Evolutionary conservation across 1,284 basidiomycete genomes (phyloP).

Genomic region (Fomes fomentarius): DNA sequence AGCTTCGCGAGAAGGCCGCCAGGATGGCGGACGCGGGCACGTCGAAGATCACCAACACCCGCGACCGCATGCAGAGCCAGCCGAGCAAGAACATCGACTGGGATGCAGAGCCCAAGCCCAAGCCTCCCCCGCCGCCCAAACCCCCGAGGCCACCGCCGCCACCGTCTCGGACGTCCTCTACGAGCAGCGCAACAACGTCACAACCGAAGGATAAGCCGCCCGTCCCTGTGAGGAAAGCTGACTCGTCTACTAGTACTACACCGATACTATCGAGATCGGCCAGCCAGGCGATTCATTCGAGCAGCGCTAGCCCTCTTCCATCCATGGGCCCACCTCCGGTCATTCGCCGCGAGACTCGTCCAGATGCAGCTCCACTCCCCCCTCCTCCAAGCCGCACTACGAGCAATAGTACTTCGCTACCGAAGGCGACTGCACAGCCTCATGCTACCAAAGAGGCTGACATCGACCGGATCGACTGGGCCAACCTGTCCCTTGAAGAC

Average conservation of each 20-base stretch:
- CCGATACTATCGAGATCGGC: slow-evolving; percentile 1
- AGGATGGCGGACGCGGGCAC: slow-evolving; percentile 60
- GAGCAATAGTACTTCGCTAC: neutral
- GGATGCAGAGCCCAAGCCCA: slow-evolving; percentile 49
- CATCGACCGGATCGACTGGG: slow-evolving; percentile 60
- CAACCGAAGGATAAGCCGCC: slow-evolving; percentile 1
- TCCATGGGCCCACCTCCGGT: slow-evolving; percentile 20
- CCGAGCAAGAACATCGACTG: slow-evolving; percentile 64
- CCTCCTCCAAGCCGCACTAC: slow-evolving; percentile 12
- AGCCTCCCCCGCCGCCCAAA: slow-evolving; percentile 27
- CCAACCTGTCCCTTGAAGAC: slow-evolving; percentile 63
- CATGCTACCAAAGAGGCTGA: slow-evolving; percentile 5
- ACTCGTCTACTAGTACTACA: slow-evolving; percentile 1
- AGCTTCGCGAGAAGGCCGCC: slow-evolving; percentile 64
- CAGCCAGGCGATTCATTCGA: slow-evolving; percentile 7
- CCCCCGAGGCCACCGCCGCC: slow-evolving; percentile 26
- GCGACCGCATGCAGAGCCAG: slow-evolving; percentile 58
- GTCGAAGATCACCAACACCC: slow-evolving; percentile 53
- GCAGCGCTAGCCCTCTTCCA: slow-evolving; percentile 6
- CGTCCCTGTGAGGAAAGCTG: slow-evolving; percentile 10
- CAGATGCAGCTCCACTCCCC: slow-evolving; percentile 16
- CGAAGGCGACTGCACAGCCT: neutral
- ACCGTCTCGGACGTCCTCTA: slow-evolving; percentile 18
- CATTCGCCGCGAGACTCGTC: slow-evolving; percentile 28
- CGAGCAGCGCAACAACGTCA: slow-evolving; percentile 1